Evolutionary conservation across 495 filamentous ascomycete genomes (phyloP).

Genomic region (Thermothielavioides terrestris): DNA sequence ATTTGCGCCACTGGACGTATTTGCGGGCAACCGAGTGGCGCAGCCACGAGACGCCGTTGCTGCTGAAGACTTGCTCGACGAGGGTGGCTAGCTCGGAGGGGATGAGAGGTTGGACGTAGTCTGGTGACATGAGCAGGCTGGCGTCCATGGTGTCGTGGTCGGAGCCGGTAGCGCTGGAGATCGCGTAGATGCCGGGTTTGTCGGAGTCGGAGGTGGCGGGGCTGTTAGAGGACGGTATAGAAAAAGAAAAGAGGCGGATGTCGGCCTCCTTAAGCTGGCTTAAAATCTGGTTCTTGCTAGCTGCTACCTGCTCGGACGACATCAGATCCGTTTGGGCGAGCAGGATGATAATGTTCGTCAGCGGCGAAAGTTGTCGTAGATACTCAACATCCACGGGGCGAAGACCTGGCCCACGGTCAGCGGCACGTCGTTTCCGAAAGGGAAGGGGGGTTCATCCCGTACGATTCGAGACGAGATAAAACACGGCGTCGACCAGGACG

Average conservation of each 20-base stretch:
- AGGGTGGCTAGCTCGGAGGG: constrained; percentile 65
- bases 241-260: constrained; percentile 64
- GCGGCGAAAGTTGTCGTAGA: constrained; percentile 60
- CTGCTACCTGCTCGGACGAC: constrained; percentile 48
- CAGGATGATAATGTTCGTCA: constrained; percentile 82
- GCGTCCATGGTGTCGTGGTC: constrained; percentile 93
- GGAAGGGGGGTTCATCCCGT: background rate
- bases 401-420: constrained; percentile 42
- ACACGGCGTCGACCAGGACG: constrained; percentile 77
- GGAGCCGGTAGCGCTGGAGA: constrained; percentile 67
- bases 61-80: constrained; percentile 66
- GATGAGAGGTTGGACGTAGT: constrained; percentile 80
- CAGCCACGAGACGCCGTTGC: constrained; percentile 74
- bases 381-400: constrained; percentile 68
- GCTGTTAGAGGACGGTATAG: constrained; percentile 18
- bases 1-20: constrained; percentile 58
- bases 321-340: constrained; percentile 71
- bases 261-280: constrained; percentile 51
- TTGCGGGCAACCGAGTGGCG: constrained; percentile 83
- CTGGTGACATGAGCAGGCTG: constrained; percentile 85
- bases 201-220: constrained; percentile 18
- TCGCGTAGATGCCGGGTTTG: constrained; percentile 54
- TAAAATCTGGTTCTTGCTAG: constrained; percentile 53
- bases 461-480: constrained; percentile 61
- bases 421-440: background rate